A percentile compares a stretch with the other conserved stretches of the same genome.
Conservation (phyloP, 2,329 filamentous ascomycete genomes). For the Rhynchosporium secalis region DNA sequence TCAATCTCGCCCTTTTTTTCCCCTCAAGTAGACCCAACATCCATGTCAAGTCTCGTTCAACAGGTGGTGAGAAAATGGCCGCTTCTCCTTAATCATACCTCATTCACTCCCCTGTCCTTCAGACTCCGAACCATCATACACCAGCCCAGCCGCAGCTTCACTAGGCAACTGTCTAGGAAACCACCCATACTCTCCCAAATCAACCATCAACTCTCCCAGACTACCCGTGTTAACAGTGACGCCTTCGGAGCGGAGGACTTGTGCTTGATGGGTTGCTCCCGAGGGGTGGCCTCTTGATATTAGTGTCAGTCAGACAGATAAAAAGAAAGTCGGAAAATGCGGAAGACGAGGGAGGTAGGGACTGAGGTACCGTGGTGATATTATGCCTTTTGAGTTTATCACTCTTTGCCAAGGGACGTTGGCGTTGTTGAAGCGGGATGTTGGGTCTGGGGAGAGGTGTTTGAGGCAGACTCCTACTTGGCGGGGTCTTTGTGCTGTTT, state of each 20-base stretch:
- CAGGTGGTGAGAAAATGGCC: too few relatives aligned
- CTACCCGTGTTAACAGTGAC: slow-evolving; percentile 39
- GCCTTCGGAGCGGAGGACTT: slow-evolving; percentile 40
- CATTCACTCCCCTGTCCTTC: slow-evolving; percentile 21
- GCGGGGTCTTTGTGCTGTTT: slow-evolving; percentile 66
- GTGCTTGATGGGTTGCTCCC: slow-evolving; percentile 41
- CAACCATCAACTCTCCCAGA: slow-evolving; percentile 40
- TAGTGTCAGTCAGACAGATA: not conserved
- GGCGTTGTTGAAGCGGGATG: slow-evolving; percentile 62
- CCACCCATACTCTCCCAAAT: slow-evolving; percentile 43
- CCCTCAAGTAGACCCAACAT: too few relatives aligned
- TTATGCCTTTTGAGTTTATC: slow-evolving; percentile 81
- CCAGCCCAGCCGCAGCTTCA: slow-evolving; percentile 33
- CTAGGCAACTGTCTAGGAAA: slow-evolving; percentile 44
- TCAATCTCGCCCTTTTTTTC: too few relatives aligned
- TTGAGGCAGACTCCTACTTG: slow-evolving; percentile 92
- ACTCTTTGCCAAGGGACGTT: slow-evolving; percentile 96
- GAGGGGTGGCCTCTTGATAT: slow-evolving; percentile 37
- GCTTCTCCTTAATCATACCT: slow-evolving; percentile 19
- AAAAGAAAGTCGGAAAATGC: too few relatives aligned
- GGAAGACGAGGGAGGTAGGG: too few relatives aligned
- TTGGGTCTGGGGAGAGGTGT: slow-evolving; percentile 64
- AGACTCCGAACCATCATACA: slow-evolving; percentile 20
- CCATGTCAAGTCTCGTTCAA: too few relatives aligned
- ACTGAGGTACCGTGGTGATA: slow-evolving; percentile 70